Evolutionary conservation across 768 basidiomycete genomes (phyloP), one percentile per base, ranked within the genome.

Genomic region (Leccinum rimulosum): DNA sequence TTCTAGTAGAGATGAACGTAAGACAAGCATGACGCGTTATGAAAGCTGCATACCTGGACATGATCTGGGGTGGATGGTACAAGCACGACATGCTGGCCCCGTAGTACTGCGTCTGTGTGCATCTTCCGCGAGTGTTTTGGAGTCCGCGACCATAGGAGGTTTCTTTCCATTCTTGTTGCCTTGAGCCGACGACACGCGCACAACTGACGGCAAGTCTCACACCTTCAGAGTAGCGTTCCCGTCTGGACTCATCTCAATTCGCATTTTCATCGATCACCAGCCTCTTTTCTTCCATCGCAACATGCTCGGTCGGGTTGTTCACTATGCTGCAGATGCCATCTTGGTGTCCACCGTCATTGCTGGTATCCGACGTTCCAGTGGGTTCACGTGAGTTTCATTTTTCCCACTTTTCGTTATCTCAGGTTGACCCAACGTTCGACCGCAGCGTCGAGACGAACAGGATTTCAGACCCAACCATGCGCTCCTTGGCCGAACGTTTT

Each of bases 271-370:
- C 47, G 10, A 52, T 43, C 35, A 43, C 49, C 35, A 33, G 22
- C 12, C 25, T 25, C 25, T 25, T n/a, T 36, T 45, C 35, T 22
- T 52, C 27, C 48, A 33, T 12, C 28, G 52, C 58, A 68, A 58
- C 65, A 86, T 87, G 80, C 68, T 73, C 17, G 95, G 92, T 65
- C 83, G 85, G 73, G 73, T 97, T 17, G 74, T 87, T 35, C 95
- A 96, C 73, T 94, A 91, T 66, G 82, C 89, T 27, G 75, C 91
- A 50, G 96, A 98, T 70, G 90, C 88, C 14, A 83, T 92, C 54
- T 79, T 98, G 35, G 64, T 98, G 38, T 95, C 95, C 15, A 93
- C 96, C 12, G 82, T 98, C 7, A 75, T 95, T 43, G 96, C 96
- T 40, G 96, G 96, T 31, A 87, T 98, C 60, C 87, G 87, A 71